These are phyloP conservation scores for Leishmania amazonensis DNA, from an alignment of 208 protist species.

Conservation along the genomic window DNA sequence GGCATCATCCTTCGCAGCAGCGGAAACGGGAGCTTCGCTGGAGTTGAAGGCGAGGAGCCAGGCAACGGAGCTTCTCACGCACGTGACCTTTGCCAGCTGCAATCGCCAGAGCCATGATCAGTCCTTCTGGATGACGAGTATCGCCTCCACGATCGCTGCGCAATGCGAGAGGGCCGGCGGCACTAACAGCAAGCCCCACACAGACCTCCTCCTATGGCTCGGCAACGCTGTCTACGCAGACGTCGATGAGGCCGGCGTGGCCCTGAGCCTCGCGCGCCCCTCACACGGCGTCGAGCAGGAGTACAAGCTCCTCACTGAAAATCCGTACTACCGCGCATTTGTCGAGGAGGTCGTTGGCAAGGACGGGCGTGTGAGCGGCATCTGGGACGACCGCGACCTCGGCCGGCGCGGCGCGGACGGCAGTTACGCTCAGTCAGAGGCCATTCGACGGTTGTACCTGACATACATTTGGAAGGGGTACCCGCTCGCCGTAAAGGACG, in stretches of 20 bases:
- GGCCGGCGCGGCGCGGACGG: conserved; percentile 55
- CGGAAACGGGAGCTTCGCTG: neutral
- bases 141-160: conserved; percentile 24
- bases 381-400: conserved; percentile 87
- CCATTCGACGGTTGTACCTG: conserved; percentile 49
- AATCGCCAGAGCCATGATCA: conserved; percentile 65
- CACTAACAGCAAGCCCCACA: conserved; percentile 10
- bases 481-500: conserved; percentile 6
- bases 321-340: conserved; percentile 36
- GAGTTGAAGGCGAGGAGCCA: neutral
- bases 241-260: conserved; percentile 34
- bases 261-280: conserved; percentile 9
- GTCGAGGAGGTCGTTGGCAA: conserved; percentile 16
- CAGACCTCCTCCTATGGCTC: conserved; percentile 74
- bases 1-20: neutral
- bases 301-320: conserved; percentile 30
- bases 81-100: conserved; percentile 73
- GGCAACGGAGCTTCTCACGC: conserved; percentile 26
- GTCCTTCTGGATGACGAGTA: conserved; percentile 53
- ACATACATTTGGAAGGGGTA: conserved; percentile 34
- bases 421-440: conserved; percentile 43
- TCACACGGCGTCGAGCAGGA: conserved; percentile 15
- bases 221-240: conserved; percentile 79
- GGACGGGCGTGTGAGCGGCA: conserved; percentile 34
- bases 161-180: conserved; percentile 5